A percentile compares a stretch with the other conserved stretches of the same genome.
Conservation (phyloP, 1,284 basidiomycete genomes). For the Pseudozyma tsukubaensis region DNA sequence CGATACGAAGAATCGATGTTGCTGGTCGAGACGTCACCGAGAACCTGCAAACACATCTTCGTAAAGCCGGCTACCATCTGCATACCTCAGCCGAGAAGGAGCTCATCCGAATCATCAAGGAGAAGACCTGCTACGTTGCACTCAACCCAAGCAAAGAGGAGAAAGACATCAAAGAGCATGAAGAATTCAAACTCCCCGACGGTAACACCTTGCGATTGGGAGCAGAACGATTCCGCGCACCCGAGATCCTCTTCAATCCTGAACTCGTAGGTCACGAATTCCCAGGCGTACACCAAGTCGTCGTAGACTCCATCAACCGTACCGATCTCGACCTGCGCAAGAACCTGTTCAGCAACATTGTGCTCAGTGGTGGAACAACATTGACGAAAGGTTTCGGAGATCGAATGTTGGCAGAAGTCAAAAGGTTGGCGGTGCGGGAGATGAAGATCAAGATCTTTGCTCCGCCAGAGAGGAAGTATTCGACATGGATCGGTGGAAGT, state of each 20-base stretch:
- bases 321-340: slow-evolving; percentile 85
- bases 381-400: slow-evolving; percentile 80
- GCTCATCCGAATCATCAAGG: slow-evolving; percentile 96
- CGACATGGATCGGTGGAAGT: slow-evolving; percentile 95
- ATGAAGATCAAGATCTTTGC: slow-evolving; percentile 99
- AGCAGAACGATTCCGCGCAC: slow-evolving; percentile 92
- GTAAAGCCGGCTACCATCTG: slow-evolving; percentile 93
- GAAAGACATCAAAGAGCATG: slow-evolving; percentile 78
- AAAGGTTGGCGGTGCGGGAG: slow-evolving; percentile 95
- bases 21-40: slow-evolving; percentile 96
- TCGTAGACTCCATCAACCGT: slow-evolving; percentile 71
- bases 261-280: slow-evolving; percentile 96
- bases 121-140: slow-evolving; percentile 96
- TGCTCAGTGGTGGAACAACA: slow-evolving; percentile 95
- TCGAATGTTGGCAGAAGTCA: slow-evolving; percentile 91
- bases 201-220: slow-evolving; percentile 95
- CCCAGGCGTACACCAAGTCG: slow-evolving; percentile 93
- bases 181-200: slow-evolving; percentile 94
- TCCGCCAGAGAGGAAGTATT: slow-evolving; percentile 99
- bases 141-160: slow-evolving; percentile 92
- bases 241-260: slow-evolving; percentile 97
- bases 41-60: slow-evolving; percentile 89
- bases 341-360: slow-evolving; percentile 94
- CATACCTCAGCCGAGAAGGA: slow-evolving; percentile 97
- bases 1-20: slow-evolving; percentile 92